These are phyloP conservation scores for Phytophthora megakarya DNA, from an alignment of 352 stramenopile genomes.

Conservation along the genomic window DNA sequence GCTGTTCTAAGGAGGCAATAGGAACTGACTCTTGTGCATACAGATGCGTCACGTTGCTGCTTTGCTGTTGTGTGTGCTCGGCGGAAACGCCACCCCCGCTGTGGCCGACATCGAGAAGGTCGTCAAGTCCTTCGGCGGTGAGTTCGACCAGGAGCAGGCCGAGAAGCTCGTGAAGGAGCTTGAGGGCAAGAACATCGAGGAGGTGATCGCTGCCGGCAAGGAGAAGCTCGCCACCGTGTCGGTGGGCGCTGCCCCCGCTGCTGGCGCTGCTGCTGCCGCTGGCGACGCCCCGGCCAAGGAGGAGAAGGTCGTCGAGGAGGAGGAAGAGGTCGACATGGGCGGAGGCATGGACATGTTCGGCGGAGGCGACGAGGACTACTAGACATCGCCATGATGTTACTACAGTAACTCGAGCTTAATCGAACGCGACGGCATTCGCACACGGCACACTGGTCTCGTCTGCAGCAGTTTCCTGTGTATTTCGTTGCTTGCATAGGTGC, in stretches of 20 bases:
- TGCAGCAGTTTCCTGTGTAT: slow-evolving; percentile 7
- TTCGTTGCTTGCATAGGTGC: slow-evolving; percentile 18
- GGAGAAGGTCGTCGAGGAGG: slow-evolving; percentile 74
- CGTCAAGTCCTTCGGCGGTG: slow-evolving; percentile 79
- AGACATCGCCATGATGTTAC: slow-evolving; percentile 36
- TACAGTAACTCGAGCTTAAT: slow-evolving; percentile 59
- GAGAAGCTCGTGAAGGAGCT: slow-evolving; percentile 88
- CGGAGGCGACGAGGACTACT: slow-evolving; percentile 83
- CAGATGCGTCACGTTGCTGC: slow-evolving; percentile 94
- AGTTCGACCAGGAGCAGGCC: slow-evolving; percentile 80
- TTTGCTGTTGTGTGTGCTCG: slow-evolving; percentile 89
- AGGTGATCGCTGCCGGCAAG: slow-evolving; percentile 86
- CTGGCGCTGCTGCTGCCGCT: slow-evolving; percentile 42
- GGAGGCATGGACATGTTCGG: slow-evolving; percentile 89
- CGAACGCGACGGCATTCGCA: slow-evolving; percentile 53
- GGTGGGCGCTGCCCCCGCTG: slow-evolving; percentile 58
- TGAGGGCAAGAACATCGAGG: slow-evolving; percentile 88
- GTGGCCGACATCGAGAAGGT: slow-evolving; percentile 87
- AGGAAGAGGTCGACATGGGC: slow-evolving; percentile 81
- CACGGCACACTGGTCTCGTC: slow-evolving; percentile 32
- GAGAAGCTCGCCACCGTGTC: slow-evolving; percentile 84
- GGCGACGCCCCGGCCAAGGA: slow-evolving; percentile 53
- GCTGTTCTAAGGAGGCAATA: not conserved
- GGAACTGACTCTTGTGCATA: slow-evolving; percentile 13
- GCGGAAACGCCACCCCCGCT: slow-evolving; percentile 78